Evolutionary conservation across 768 basidiomycete genomes (phyloP).

Genomic region (Xanthoconium purpureum): DNA sequence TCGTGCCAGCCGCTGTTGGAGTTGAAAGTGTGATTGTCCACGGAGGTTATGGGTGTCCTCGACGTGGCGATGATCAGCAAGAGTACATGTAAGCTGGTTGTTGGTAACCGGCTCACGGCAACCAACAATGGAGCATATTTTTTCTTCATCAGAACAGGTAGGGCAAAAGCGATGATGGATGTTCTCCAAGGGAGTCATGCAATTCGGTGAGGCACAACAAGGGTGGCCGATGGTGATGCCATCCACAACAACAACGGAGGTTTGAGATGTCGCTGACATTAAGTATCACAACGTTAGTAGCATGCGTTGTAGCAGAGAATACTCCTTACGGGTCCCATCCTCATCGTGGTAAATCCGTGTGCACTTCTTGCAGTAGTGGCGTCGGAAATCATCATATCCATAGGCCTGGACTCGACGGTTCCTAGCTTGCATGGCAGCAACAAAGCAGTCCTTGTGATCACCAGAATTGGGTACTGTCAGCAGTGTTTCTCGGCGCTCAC

Average conservation of each 20-base stretch:
- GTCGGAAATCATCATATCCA: not conserved
- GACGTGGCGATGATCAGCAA: not conserved
- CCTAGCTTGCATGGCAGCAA: not conserved
- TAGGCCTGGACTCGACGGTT: not conserved
- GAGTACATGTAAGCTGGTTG: not conserved
- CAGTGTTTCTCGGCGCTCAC: too few species aligned
- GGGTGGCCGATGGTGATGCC: constrained; percentile 5
- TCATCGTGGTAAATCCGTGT: not conserved
- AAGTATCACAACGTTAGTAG: not conserved
- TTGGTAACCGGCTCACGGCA: constrained; percentile 15
- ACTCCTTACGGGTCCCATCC: not conserved
- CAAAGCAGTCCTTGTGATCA: not conserved
- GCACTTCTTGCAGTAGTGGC: constrained; percentile 1
- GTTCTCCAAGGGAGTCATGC: not conserved
- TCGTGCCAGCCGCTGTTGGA: not conserved
- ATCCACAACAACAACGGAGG: not conserved
- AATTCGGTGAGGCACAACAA: not conserved
- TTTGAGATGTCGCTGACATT: not conserved
- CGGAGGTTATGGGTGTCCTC: not conserved
- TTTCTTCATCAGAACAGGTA: fast-evolving
- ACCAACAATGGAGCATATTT: not conserved
- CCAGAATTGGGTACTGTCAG: not conserved
- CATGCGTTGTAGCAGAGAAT: too few species aligned
- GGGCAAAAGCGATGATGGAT: not conserved
- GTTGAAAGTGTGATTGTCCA: constrained; percentile 1